Evolutionary conservation across 345 rosid genomes (phyloP), one percentile per base, ranked within the genome.

Genomic region (Murraya koenigii): DNA sequence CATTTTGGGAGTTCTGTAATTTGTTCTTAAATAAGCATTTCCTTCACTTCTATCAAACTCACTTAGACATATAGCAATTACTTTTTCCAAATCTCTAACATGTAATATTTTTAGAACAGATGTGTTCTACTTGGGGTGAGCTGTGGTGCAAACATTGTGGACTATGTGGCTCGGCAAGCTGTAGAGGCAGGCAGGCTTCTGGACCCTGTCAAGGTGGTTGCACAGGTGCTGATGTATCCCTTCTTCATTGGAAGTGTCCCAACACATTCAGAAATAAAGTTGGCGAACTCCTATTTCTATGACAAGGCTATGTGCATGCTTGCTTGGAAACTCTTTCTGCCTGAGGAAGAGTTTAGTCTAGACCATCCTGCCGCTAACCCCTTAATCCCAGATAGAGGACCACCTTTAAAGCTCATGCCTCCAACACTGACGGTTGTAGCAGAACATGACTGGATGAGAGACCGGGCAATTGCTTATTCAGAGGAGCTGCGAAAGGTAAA

Each of bases 391-490:
- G 90, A 85, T 54, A 87, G 95, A 61, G 90, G 84, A 38, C 98
- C 97, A 2, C 98, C 94, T 55, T 77, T 94, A 69, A 96, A 94
- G 82, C 84, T 83, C 82, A 92, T 92, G 97, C 99, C 97, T 4
- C 98, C 97, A 23, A 96, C 98, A 15, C 90, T 96, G 49, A 94
- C 97, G 28, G 90, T 96, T 78, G 94, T 96, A 38, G 98, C 98
- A 6, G 97, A 96, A 75, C 97, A 90, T 11, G 99, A 94, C 81
- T 94, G 97, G 97, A 96, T 94, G 99, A 90, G 97, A 82, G 99
- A 96, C 73, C 84, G 93, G 54, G 99, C 98, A 82, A 92, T 94
- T 81, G 93, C 94, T 44, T 96, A 94, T 81, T 93, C 95, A 0
- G 97, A 96, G 84, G 97, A 92, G 82, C 90, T 96, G 74, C 84